These are phyloP conservation scores for Pseudozyma sp. DNA, from an alignment of 1,284 basidiomycete species.

Conservation along the genomic window DNA sequence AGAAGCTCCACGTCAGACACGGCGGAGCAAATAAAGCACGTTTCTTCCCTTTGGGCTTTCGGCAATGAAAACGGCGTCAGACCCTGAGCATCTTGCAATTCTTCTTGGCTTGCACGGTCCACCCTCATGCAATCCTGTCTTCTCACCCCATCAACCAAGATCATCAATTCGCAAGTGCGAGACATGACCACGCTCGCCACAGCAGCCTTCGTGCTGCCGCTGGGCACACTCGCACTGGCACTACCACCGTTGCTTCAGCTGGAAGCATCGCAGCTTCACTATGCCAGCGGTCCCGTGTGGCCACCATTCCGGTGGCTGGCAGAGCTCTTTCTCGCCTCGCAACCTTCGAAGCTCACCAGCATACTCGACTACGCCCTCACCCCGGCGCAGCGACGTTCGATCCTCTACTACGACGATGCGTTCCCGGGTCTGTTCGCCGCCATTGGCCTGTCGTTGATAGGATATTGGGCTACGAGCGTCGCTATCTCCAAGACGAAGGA, in stretches of 20 bases:
- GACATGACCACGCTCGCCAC: conserved; percentile 19
- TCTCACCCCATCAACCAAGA: not conserved
- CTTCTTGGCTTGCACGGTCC: not conserved
- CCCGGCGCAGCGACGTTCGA: not conserved
- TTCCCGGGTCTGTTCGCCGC: conserved; percentile 52
- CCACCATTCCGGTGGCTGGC: conserved; percentile 33
- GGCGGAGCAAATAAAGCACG: too few relatives aligned
- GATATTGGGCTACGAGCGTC: conserved; percentile 34
- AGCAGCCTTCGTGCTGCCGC: conserved; percentile 28
- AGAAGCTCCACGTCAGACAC: conserved; percentile 3
- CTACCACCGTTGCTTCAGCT: conserved; percentile 35
- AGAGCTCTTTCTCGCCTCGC: conserved; percentile 8
- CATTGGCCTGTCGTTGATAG: conserved; percentile 43
- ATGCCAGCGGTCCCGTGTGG: conserved; percentile 9
- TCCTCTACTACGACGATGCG: conserved; percentile 43
- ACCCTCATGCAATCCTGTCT: conserved; percentile 3
- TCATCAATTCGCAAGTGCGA: too few relatives aligned
- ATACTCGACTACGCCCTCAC: conserved; percentile 11
- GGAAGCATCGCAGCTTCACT: conserved; percentile 11
- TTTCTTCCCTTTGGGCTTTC: not conserved
- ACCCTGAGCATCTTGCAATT: not conserved
- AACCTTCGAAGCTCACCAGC: conserved; percentile 12
- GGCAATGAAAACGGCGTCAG: not conserved
- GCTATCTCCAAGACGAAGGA: conserved; percentile 45
- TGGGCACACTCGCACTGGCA: conserved; percentile 13